phyloP scores from a whole-genome alignment of 1,284 basidiomycete species.

The Microstroma glucosiphilum region DNA sequence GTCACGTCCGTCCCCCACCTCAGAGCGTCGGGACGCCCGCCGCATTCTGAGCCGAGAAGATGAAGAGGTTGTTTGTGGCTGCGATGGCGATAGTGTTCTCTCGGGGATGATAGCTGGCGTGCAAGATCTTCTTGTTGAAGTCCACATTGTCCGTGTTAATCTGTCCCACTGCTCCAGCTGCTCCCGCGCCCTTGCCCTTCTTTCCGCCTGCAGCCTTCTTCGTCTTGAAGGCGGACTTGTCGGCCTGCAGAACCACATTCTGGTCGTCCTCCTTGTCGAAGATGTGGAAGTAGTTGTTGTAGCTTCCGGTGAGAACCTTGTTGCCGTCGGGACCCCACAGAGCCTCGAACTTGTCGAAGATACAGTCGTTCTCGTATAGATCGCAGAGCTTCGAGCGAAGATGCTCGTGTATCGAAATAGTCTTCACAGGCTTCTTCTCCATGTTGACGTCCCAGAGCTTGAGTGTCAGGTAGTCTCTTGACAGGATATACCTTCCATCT shows the following conservation, averaged over 20 bases:
- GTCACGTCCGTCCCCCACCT: too few relatives aligned
- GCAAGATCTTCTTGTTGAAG: slow-evolving; percentile 96
- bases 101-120: slow-evolving; percentile 83
- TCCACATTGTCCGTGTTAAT: slow-evolving; percentile 48
- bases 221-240: slow-evolving; percentile 98
- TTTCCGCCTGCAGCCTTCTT: slow-evolving; percentile 75
- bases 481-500: slow-evolving; percentile 93
- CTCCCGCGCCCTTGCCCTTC: slow-evolving; percentile 63
- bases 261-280: slow-evolving; percentile 85
- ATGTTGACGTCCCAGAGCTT: slow-evolving; percentile 99
- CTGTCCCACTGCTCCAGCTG: slow-evolving; percentile 58
- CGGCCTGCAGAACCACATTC: slow-evolving; percentile 81
- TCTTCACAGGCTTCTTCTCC: slow-evolving; percentile 93
- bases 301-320: slow-evolving; percentile 70
- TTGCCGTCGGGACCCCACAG: slow-evolving; percentile 48
- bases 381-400: slow-evolving; percentile 95
- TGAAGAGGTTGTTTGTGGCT: slow-evolving; percentile 54
- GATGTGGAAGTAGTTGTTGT: slow-evolving; percentile 99
- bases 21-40: background rate
- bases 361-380: slow-evolving; percentile 98
- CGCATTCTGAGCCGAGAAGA: slow-evolving; percentile 56
- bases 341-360: slow-evolving; percentile 92
- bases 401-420: slow-evolving; percentile 98
- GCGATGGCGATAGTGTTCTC: slow-evolving; percentile 76
- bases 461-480: slow-evolving; percentile 91